Evolutionary conservation across 805 yeast species (phyloP), one percentile per base, ranked within the genome.

Genomic region (Maudiozyma pseudohumilis): DNA sequence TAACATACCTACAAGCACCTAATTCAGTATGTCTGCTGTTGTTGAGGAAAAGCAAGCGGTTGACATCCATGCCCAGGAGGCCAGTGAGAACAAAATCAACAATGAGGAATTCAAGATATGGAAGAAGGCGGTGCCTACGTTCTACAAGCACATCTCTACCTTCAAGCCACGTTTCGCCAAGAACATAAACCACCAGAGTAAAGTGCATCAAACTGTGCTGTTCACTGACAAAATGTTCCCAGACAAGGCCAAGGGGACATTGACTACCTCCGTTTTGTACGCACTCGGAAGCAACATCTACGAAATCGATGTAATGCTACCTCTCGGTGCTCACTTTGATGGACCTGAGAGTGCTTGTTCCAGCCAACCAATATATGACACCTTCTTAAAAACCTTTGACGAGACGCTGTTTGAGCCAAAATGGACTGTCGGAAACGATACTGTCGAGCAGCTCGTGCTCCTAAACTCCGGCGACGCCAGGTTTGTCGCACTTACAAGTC

Each of bases 71-170:
- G 32, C 32, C 15, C 23, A 35, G 7, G 32, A 35, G 12, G 31
- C 34, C 8, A 22, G 11, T 9, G 9, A 34, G 12, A 58, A 58
- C 39, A 81, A 80, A 52, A 59, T 79, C 8, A 66, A 70, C 43
- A 82, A 82, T 49, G 94, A 82, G 58, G 92, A 82, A 60, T 81
- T 71, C 65, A 75, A 75, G 48, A 72, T 68, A 15, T 85, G 95
- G 95, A 85, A 84, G 56, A 83, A 84, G 51, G 73, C 89, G 2
- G 79, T 82, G 11, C 94, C 94, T 3, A 65, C 82, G 46, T 64
- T 85, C 42, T 85, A 85, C 58, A 50, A 55, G 34, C 61, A 59
- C 33, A 56, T 59, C 12, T 49, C 57, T 6, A 52, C 65, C 13
- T 56, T 62, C 17, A 63, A 56, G 34, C 62, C 69, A 5, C 60